Conservation (phyloP, 2,329 filamentous ascomycete species). For the Microsporum canis region DNA sequence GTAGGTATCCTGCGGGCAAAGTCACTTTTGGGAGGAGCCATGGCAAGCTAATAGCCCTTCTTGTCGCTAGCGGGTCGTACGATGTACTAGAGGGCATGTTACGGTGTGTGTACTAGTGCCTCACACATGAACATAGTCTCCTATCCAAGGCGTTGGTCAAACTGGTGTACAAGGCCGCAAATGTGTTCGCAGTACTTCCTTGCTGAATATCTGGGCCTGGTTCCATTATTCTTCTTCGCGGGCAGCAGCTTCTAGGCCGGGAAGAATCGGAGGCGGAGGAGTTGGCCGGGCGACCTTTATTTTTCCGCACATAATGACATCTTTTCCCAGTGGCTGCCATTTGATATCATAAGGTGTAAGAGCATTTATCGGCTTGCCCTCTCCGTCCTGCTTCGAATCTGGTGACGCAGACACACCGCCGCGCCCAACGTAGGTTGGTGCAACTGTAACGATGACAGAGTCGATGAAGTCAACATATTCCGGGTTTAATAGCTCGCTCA, state of each 20-base stretch:
- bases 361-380: conserved; percentile 47
- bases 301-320: conserved; percentile 69
- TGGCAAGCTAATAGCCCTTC: too few species aligned
- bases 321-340: conserved; percentile 71
- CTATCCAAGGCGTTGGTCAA: conserved; percentile 16
- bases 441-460: conserved; percentile 76
- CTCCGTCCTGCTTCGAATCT: conserved; percentile 40
- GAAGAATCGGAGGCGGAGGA: conserved; percentile 10
- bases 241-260: conserved; percentile 15
- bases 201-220: background rate
- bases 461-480: conserved; percentile 53
- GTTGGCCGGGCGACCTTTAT: conserved; percentile 26
- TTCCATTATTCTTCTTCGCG: conserved; percentile 6
- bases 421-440: conserved; percentile 77
- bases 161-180: background rate
- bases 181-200: conserved; percentile 14
- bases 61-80: too few species aligned
- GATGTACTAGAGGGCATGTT: too few species aligned
- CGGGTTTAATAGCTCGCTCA: conserved; percentile 65
- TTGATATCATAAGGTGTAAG: conserved; percentile 54
- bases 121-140: too few species aligned
- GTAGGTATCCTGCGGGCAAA: too few species aligned
- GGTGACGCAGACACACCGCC: conserved; percentile 74
- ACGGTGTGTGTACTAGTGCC: too few species aligned
- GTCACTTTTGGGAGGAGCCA: too few species aligned